Conservation (phyloP, 371 early-diverging fungal species). For the Fennellomyces sp. region DNA sequence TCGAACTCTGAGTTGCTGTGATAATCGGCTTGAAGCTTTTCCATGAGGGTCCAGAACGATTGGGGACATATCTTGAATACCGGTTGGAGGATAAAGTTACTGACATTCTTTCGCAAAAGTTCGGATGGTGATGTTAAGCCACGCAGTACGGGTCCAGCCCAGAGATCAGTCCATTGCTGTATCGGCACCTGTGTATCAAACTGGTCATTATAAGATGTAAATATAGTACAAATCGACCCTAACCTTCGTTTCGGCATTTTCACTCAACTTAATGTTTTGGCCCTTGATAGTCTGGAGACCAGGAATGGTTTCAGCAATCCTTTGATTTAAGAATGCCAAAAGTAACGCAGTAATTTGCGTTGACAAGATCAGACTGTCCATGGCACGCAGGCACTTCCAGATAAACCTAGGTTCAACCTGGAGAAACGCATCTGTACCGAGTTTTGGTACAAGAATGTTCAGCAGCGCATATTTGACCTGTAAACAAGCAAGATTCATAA, state of each 20-base stretch:
- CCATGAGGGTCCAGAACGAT: constrained; percentile 46
- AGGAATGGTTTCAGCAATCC: constrained; percentile 42
- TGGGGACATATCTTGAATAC: constrained; percentile 37
- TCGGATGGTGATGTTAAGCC: constrained; percentile 44
- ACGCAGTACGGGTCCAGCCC: constrained; percentile 35
- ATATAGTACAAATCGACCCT: not conserved
- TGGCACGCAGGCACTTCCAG: constrained; percentile 55
- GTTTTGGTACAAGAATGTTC: constrained; percentile 62
- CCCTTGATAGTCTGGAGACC: constrained; percentile 31
- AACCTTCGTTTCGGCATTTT: constrained; percentile 20
- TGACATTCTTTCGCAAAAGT: constrained; percentile 37
- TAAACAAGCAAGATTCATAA: constrained; percentile 13
- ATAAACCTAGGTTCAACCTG: constrained; percentile 59
- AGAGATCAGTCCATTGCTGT: constrained; percentile 38
- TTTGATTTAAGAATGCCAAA: constrained; percentile 33
- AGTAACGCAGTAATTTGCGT: constrained; percentile 61
- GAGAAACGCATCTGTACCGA: constrained; percentile 58
- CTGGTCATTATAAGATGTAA: not conserved
- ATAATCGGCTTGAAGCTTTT: constrained; percentile 26
- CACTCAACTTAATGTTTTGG: constrained; percentile 31
- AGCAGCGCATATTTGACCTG: constrained; percentile 74
- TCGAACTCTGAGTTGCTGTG: constrained; percentile 17
- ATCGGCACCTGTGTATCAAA: constrained; percentile 9
- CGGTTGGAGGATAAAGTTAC: constrained; percentile 38
- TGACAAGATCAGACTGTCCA: constrained; percentile 69